A percentile compares a stretch with the other conserved stretches of the same genome.
Conservation (phyloP, 257 asterid genomes). For the Parsonsia alboflavescens region DNA sequence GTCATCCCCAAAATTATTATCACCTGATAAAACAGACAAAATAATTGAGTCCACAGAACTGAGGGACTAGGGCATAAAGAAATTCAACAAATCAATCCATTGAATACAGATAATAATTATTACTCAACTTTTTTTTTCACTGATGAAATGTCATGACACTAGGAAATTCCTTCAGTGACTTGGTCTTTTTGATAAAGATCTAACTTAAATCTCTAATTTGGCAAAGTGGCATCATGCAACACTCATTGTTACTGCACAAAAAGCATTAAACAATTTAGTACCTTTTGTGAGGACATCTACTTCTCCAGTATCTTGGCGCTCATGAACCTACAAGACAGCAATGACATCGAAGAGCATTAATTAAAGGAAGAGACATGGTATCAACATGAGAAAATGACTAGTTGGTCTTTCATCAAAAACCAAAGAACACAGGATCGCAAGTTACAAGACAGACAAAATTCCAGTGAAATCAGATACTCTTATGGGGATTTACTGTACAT, state of each 20-base stretch:
- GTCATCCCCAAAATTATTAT: conserved; percentile 91
- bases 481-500: not conserved
- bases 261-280: conserved; percentile 9
- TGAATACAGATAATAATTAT: not conserved
- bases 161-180: not conserved
- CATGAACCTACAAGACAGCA: conserved; percentile 70
- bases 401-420: not conserved
- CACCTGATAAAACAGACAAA: conserved; percentile 52
- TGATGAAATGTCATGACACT: not conserved
- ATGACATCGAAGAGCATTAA: not conserved
- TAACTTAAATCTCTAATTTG: not conserved
- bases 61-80: not conserved
- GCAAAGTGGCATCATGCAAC: not conserved
- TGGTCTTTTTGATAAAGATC: not conserved
- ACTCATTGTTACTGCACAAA: not conserved
- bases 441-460: not conserved
- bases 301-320: conserved; percentile 80
- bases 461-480: not conserved
- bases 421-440: not conserved
- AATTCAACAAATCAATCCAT: not conserved
- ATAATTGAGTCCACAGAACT: not conserved
- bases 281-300: conserved; percentile 98
- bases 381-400: not conserved
- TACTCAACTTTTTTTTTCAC: not conserved
- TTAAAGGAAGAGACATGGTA: too few species aligned